Percentiles rank a stretch among this genome's conserved stretches.
These are phyloP conservation scores for Ophiosphaerella korrae DNA, from an alignment of 2,329 filamentous ascomycete species.

Conservation along the genomic window DNA sequence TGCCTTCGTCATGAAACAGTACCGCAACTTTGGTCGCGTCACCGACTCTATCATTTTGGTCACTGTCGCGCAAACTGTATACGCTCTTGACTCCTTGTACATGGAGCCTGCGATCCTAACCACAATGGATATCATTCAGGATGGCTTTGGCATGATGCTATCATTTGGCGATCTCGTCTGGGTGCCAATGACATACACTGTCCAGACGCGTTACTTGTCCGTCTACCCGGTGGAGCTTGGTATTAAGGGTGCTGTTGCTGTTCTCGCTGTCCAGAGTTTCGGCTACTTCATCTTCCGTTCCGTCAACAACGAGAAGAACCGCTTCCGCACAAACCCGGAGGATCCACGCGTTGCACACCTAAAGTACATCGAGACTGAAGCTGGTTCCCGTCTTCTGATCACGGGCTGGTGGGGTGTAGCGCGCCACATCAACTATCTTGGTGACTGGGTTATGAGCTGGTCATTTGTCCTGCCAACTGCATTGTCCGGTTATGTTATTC, in stretches of 20 bases:
- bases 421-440: constrained; percentile 93
- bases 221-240: constrained; percentile 83
- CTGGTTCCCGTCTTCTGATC: constrained; percentile 78
- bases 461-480: constrained; percentile 87
- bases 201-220: constrained; percentile 83
- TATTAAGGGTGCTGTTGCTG: constrained; percentile 64
- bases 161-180: constrained; percentile 90
- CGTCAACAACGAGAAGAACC: constrained; percentile 95
- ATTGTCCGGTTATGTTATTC: constrained; percentile 78
- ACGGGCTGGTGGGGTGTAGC: constrained; percentile 94
- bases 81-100: constrained; percentile 82
- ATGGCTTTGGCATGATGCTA: constrained; percentile 96
- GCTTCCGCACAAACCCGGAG: constrained; percentile 84
- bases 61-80: constrained; percentile 76
- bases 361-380: constrained; percentile 82
- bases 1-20: constrained; percentile 85
- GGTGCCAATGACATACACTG: constrained; percentile 87
- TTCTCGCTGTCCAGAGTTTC: constrained; percentile 68
- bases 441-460: constrained; percentile 94
- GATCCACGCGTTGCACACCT: constrained; percentile 81
- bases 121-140: constrained; percentile 90
- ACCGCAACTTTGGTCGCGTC: constrained; percentile 79
- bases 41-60: constrained; percentile 86
- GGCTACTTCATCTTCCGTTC: constrained; percentile 93
- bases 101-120: constrained; percentile 90